Percentiles rank a stretch among this genome's conserved stretches.
Conservation (phyloP, 2,329 filamentous ascomycete species). For the Beauveria asiatica region DNA sequence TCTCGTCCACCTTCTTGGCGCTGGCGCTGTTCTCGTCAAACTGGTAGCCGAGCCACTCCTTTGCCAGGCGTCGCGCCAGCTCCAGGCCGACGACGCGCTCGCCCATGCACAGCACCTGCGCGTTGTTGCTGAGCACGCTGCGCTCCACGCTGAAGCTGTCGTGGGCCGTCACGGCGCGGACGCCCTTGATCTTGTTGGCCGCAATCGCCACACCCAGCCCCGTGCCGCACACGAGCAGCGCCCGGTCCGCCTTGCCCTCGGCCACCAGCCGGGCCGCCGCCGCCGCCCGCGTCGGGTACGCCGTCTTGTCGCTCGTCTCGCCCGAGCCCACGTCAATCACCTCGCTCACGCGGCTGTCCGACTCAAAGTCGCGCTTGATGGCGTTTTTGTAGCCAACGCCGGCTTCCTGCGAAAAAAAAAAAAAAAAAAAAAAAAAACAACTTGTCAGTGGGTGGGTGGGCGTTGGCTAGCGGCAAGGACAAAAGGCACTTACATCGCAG, state of each 20-base stretch:
- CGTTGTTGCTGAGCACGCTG: conserved; percentile 73
- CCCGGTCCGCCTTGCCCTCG: conserved; percentile 62
- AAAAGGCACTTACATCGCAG: conserved; percentile 39
- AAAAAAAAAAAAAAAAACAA: too few relatives aligned
- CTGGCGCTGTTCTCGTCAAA: conserved; percentile 55
- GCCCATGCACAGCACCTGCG: conserved; percentile 80
- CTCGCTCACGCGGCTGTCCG: conserved; percentile 55
- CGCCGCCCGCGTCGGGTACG: conserved; percentile 73
- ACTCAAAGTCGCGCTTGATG: conserved; percentile 64
- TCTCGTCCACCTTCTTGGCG: conserved; percentile 37
- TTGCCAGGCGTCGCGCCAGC: conserved; percentile 65
- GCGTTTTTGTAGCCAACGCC: conserved; percentile 71
- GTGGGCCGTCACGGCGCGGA: conserved; percentile 82
- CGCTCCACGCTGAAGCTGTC: conserved; percentile 79
- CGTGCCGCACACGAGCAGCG: conserved; percentile 76
- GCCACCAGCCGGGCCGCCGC: conserved; percentile 58
- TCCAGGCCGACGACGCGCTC: conserved; percentile 77
- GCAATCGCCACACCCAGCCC: conserved; percentile 79
- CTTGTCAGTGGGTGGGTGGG: conserved; percentile 5
- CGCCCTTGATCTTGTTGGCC: conserved; percentile 81
- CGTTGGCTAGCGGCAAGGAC: neutral
- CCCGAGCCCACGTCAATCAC: conserved; percentile 69
- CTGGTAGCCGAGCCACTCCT: conserved; percentile 76
- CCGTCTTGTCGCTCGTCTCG: conserved; percentile 60
- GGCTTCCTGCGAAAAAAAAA: conserved; percentile 53